Evolutionary conservation across 1,139 yeast genomes (phyloP).

Genomic region (Debaryomyces nepalensis): DNA sequence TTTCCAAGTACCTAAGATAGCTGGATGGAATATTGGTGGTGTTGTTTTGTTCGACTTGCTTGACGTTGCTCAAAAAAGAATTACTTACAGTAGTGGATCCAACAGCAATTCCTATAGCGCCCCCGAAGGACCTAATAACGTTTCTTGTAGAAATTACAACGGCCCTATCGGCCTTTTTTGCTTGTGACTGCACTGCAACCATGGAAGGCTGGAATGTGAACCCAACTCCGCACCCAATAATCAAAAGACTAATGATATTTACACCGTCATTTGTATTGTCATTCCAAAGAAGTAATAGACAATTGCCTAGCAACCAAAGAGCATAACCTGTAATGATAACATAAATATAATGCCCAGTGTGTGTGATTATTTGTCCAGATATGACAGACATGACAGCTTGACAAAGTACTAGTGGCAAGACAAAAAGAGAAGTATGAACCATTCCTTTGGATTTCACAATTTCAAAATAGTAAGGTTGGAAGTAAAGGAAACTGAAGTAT

Average conservation of each 20-base stretch:
- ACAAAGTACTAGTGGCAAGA: constrained; percentile 47
- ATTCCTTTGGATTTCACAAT: constrained; percentile 48
- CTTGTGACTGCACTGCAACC: constrained; percentile 60
- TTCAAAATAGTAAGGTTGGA: constrained; percentile 56
- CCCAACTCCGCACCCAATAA: constrained; percentile 52
- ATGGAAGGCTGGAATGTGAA: constrained; percentile 43
- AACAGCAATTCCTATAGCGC: constrained; percentile 42
- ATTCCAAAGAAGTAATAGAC: constrained; percentile 42
- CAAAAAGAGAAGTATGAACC: constrained; percentile 42
- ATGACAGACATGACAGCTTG: constrained; percentile 46
- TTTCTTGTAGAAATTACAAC: constrained; percentile 60
- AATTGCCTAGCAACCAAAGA: constrained; percentile 47
- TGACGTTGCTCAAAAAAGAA: constrained; percentile 21
- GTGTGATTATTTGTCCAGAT: constrained; percentile 49
- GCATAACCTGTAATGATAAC: constrained; percentile 48
- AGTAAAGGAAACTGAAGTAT: constrained; percentile 50
- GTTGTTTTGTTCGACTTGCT: constrained; percentile 8
- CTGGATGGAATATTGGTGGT: constrained; percentile 17
- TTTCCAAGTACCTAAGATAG: constrained; percentile 23
- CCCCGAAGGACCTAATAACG: constrained; percentile 57
- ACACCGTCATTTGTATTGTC: constrained; percentile 35
- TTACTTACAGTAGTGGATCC: constrained; percentile 32
- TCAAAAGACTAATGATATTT: constrained; percentile 37
- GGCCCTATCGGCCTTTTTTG: constrained; percentile 55
- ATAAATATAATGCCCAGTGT: constrained; percentile 46